A percentile compares a stretch with the other conserved stretches of the same genome.
These are phyloP conservation scores for Aspergillus sclerotioniger DNA, from an alignment of 495 filamentous ascomycete genomes.

Conservation along the genomic window DNA sequence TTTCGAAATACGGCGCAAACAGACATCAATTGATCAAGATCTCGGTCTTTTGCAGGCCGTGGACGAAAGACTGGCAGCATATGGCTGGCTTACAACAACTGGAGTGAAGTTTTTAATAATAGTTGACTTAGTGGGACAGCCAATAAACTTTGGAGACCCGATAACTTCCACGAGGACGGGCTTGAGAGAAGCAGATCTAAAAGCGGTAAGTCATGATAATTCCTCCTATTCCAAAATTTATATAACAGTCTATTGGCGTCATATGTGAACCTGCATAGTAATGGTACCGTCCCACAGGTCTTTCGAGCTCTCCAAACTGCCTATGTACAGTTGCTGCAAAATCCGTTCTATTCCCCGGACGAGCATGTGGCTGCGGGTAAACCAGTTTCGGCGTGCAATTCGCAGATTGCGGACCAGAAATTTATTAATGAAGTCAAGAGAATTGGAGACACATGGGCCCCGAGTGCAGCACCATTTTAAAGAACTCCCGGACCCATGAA, in stretches of 20 bases:
- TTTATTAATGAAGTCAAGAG: constrained; percentile 80
- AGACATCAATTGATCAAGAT: constrained; percentile 69
- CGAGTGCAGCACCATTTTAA: constrained; percentile 33
- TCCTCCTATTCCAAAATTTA: neutral
- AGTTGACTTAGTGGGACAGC: constrained; percentile 76
- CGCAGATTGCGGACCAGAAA: constrained; percentile 73
- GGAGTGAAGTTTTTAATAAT: constrained; percentile 85
- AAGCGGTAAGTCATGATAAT: constrained; percentile 53
- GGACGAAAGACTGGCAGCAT: constrained; percentile 86
- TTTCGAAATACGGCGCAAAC: constrained; percentile 76
- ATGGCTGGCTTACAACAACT: constrained; percentile 97
- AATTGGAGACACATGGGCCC: constrained; percentile 70
- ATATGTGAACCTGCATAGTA: neutral
- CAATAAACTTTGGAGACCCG: constrained; percentile 24
- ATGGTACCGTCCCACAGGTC: constrained; percentile 51
- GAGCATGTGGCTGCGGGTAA: constrained; percentile 60
- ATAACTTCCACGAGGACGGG: constrained; percentile 47
- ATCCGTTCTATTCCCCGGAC: constrained; percentile 93
- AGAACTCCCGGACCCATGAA: too few relatives aligned
- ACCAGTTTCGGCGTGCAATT: constrained; percentile 31
- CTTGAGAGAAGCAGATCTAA: constrained; percentile 78
- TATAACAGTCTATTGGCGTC: neutral
- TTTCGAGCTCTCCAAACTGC: constrained; percentile 89
- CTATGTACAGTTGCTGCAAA: constrained; percentile 84
- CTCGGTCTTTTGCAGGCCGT: constrained; percentile 88